Evolutionary conservation across 805 yeast genomes (phyloP).

Genomic region (Diddensiella caesifluorescens): DNA sequence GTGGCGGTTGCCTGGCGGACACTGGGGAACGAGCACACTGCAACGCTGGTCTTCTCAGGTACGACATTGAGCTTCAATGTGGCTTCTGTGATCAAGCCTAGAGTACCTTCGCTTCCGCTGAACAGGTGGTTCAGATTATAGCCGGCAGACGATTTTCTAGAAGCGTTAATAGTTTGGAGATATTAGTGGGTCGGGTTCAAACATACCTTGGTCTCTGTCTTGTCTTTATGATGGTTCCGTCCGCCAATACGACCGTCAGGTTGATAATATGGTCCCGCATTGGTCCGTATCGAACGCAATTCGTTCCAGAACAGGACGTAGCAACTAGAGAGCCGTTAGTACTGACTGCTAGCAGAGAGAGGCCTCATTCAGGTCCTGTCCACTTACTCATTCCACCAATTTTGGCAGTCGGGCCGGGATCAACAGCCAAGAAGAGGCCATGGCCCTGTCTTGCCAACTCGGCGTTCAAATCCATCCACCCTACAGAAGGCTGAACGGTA

Average conservation of each 20-base stretch:
- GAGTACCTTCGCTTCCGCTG: conserved; percentile 73
- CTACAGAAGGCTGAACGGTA: conserved; percentile 71
- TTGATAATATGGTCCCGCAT: conserved; percentile 68
- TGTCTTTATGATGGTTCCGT: conserved; percentile 73
- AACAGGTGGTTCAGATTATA: conserved; percentile 72
- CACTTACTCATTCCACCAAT: conserved; percentile 60
- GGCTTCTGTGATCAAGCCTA: conserved; percentile 74
- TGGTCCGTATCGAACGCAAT: conserved; percentile 74
- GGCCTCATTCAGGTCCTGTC: too few relatives aligned
- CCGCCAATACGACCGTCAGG: conserved; percentile 71
- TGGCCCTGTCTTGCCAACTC: conserved; percentile 38
- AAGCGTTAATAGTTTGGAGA: too few relatives aligned
- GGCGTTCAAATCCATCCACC: conserved; percentile 67
- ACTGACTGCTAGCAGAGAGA: background rate
- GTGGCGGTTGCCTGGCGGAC: conserved; percentile 68
- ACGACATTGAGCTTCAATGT: conserved; percentile 63
- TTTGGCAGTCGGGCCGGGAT: conserved; percentile 75
- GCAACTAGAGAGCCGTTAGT: conserved; percentile 34
- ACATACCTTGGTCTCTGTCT: conserved; percentile 51
- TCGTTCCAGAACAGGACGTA: conserved; percentile 75
- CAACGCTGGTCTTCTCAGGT: conserved; percentile 62
- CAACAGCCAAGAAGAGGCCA: conserved; percentile 65
- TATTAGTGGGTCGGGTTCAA: too few relatives aligned
- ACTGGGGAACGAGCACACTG: conserved; percentile 61
- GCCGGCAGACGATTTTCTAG: conserved; percentile 68